Evolutionary conservation across 2,329 filamentous ascomycete genomes (phyloP).

Genomic region (Scedosporium dehoogii): DNA sequence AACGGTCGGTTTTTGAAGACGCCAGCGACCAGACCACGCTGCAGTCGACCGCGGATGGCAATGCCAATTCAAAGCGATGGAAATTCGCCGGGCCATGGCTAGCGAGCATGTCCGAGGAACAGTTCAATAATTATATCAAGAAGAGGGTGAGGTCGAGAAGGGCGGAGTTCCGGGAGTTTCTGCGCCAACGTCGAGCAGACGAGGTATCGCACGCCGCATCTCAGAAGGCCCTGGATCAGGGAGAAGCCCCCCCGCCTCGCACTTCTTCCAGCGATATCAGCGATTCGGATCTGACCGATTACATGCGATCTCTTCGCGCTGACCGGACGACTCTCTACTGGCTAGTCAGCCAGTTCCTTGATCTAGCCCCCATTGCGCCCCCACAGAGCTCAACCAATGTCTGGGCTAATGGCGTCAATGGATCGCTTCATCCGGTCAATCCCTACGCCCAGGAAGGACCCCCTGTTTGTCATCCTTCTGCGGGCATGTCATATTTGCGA

Average conservation of each 20-base stretch:
- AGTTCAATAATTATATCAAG: constrained; percentile 46
- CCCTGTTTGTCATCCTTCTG: constrained; percentile 52
- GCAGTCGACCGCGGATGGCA: constrained; percentile 17
- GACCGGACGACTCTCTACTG: constrained; percentile 41
- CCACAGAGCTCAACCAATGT: constrained; percentile 16
- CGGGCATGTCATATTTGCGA: constrained; percentile 51
- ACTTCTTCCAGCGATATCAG: constrained; percentile 29
- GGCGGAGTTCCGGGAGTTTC: constrained; percentile 41
- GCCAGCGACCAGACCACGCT: constrained; percentile 42
- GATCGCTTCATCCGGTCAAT: constrained; percentile 13
- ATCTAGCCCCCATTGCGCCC: constrained; percentile 43
- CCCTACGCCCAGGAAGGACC: constrained; percentile 45
- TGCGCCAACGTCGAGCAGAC: constrained; percentile 38
- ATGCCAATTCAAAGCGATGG: constrained; percentile 44
- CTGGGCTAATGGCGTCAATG: constrained; percentile 14
- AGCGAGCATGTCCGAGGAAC: constrained; percentile 49
- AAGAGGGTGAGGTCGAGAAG: constrained; percentile 44
- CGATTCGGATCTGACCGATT: constrained; percentile 39
- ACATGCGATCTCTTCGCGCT: constrained; percentile 39
- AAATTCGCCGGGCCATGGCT: constrained; percentile 60
- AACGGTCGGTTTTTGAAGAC: constrained; percentile 43
- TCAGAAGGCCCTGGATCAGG: constrained; percentile 28
- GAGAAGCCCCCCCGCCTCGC: constrained; percentile 20
- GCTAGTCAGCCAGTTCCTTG: constrained; percentile 50
- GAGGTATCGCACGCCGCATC: constrained; percentile 30